phyloP scores from a whole-genome alignment of 2,329 filamentous ascomycete species.

The Dendryphion nanum region DNA sequence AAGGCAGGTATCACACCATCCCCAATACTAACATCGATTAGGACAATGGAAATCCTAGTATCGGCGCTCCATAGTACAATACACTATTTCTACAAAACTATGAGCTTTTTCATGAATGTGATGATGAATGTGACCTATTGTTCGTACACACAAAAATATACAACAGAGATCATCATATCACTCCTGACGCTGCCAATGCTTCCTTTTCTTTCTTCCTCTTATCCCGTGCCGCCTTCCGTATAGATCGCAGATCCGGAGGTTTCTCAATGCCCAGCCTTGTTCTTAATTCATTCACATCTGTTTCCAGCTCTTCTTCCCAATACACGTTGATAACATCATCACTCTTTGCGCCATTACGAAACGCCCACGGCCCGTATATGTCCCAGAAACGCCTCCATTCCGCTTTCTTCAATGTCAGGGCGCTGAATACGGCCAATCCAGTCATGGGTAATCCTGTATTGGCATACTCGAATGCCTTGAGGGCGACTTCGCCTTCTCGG shows the following conservation, averaged over 20 bases:
- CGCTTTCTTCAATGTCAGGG: constrained; percentile 60
- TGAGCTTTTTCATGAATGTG: too few relatives aligned
- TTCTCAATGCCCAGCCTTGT: constrained; percentile 77
- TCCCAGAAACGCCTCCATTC: constrained; percentile 67
- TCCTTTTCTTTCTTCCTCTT: constrained; percentile 66
- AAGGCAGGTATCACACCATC: too few relatives aligned
- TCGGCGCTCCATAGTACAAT: too few relatives aligned
- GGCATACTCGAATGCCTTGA: constrained; percentile 96
- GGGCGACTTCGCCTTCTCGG: constrained; percentile 93
- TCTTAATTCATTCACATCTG: constrained; percentile 75
- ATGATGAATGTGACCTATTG: too few relatives aligned
- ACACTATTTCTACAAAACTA: too few relatives aligned
- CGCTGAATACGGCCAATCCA: constrained; percentile 75
- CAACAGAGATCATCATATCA: not conserved
- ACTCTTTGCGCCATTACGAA: constrained; percentile 73
- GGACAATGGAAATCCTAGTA: too few relatives aligned
- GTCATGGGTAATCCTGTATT: constrained; percentile 97
- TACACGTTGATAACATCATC: constrained; percentile 93
- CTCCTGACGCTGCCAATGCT: constrained; percentile 31
- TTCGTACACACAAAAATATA: too few relatives aligned
- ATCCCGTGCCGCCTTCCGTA: constrained; percentile 68
- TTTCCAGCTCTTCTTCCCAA: constrained; percentile 92
- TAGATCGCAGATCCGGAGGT: constrained; percentile 80
- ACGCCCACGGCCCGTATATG: constrained; percentile 86
- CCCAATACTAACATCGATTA: too few relatives aligned